phyloP scores from a whole-genome alignment of 345 rosid genomes.

The Noccaea caerulescens region DNA sequence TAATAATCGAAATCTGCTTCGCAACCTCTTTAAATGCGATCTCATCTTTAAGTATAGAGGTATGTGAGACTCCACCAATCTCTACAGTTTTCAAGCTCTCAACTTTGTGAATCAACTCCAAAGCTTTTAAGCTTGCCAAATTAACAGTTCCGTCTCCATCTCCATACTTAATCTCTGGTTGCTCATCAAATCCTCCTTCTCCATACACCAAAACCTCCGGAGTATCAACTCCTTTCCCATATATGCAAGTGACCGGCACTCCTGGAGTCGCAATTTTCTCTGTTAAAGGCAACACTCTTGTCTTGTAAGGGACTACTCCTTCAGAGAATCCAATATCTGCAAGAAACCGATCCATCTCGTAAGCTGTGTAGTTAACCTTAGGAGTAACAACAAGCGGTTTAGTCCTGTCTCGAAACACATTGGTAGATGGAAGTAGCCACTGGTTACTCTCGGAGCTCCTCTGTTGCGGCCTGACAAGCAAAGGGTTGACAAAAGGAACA shows the following conservation, averaged over 20 bases:
- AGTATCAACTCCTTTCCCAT: constrained; percentile 65
- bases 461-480: constrained; percentile 70
- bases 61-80: constrained; percentile 62
- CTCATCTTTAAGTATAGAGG: constrained; percentile 55
- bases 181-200: constrained; percentile 59
- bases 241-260: constrained; percentile 69
- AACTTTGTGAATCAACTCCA: constrained; percentile 43
- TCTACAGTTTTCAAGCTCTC: constrained; percentile 54
- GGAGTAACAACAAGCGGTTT: constrained; percentile 60
- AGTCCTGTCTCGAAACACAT: constrained; percentile 45
- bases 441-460: constrained; percentile 81
- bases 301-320: constrained; percentile 59
- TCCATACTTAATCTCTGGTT: constrained; percentile 67
- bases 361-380: constrained; percentile 54
- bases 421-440: constrained; percentile 79
- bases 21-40: constrained; percentile 55
- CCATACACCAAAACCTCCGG: constrained; percentile 62
- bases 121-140: constrained; percentile 67
- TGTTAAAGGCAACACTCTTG: constrained; percentile 62
- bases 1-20: constrained; percentile 52
- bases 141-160: constrained; percentile 93
- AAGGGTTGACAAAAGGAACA: constrained; percentile 80
- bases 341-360: constrained; percentile 55
- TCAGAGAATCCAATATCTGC: constrained; percentile 65
- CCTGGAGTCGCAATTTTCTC: constrained; percentile 46